phyloP scores from a whole-genome alignment of 2,329 filamentous ascomycete species.

The Pseudovirgaria hyperparasitica region DNA sequence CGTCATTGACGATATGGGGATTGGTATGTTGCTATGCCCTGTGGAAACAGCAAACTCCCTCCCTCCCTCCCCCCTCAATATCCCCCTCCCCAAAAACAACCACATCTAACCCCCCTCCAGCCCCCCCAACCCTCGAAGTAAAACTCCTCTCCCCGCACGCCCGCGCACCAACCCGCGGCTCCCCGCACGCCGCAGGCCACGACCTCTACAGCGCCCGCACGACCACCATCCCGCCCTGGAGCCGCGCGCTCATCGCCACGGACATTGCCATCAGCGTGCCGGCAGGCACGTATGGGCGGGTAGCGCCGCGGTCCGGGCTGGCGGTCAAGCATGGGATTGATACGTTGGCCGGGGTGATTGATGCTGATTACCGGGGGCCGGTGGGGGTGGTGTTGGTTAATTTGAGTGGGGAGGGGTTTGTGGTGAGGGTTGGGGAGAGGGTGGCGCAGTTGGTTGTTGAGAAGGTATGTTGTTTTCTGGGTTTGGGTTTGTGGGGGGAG shows the following conservation, averaged over 20 bases:
- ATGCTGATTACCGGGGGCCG: conserved; percentile 89
- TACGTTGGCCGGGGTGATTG: conserved; percentile 90
- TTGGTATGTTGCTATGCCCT: conserved; percentile 19
- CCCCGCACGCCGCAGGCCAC: conserved; percentile 82
- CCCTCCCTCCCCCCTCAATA: conserved; percentile 6
- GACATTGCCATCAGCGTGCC: conserved; percentile 87
- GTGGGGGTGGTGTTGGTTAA: conserved; percentile 96
- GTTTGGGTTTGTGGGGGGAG: conserved; percentile 2
- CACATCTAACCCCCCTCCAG: conserved; percentile 12
- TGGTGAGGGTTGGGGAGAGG: conserved; percentile 72
- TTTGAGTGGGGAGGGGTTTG: conserved; percentile 70
- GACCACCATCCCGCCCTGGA: conserved; percentile 64
- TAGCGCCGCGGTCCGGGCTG: conserved; percentile 82
- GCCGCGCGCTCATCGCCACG: conserved; percentile 78
- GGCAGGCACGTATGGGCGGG: conserved; percentile 78
- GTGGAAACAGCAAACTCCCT: conserved; percentile 4
- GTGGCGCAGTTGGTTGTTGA: conserved; percentile 90
- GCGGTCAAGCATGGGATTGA: conserved; percentile 94
- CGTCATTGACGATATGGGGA: conserved; percentile 34
- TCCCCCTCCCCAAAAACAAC: conserved; percentile 11
- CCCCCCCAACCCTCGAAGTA: conserved; percentile 57
- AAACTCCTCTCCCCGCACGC: conserved; percentile 77
- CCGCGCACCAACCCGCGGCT: conserved; percentile 76
- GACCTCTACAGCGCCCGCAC: conserved; percentile 73
- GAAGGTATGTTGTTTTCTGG: conserved; percentile 36